Conservation (phyloP, 1,284 basidiomycete genomes). For the Boletus calvinii region DNA sequence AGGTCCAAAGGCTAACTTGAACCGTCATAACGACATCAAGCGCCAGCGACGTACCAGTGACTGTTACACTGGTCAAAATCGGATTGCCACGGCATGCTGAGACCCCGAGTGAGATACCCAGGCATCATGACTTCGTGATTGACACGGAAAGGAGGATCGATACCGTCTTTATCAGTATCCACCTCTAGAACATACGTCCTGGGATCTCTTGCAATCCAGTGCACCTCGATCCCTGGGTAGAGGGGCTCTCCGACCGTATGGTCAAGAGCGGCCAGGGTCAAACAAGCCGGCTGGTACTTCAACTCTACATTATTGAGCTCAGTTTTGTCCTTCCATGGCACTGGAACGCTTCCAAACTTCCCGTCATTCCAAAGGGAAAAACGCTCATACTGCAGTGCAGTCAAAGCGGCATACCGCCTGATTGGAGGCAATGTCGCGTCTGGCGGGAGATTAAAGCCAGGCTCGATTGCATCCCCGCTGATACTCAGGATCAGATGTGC, state of each 20-base stretch:
- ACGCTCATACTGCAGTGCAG: not conserved
- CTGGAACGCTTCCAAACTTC: not conserved
- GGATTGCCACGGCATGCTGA: not conserved
- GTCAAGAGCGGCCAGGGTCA: not conserved
- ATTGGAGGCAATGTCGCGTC: not conserved
- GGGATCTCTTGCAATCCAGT: not conserved
- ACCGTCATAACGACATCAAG: not conserved
- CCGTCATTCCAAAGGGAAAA: not conserved
- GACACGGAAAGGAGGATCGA: not conserved
- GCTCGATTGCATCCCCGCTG: not conserved
- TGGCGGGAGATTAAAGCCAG: not conserved
- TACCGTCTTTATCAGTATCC: not conserved
- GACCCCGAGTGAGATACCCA: not conserved
- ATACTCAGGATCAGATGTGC: not conserved
- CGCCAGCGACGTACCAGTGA: not conserved
- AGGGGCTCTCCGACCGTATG: not conserved
- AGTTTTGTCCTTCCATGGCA: not conserved
- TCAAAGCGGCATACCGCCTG: not conserved
- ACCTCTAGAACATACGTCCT: not conserved
- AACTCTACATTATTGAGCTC: not conserved
- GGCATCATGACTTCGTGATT: not conserved
- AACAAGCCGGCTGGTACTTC: not conserved
- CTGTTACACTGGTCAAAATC: not conserved
- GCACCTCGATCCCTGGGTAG: not conserved
- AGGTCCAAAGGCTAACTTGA: not conserved